Evolutionary conservation across 1,284 basidiomycete genomes (phyloP).

Genomic region (Albatrellus sp.): DNA sequence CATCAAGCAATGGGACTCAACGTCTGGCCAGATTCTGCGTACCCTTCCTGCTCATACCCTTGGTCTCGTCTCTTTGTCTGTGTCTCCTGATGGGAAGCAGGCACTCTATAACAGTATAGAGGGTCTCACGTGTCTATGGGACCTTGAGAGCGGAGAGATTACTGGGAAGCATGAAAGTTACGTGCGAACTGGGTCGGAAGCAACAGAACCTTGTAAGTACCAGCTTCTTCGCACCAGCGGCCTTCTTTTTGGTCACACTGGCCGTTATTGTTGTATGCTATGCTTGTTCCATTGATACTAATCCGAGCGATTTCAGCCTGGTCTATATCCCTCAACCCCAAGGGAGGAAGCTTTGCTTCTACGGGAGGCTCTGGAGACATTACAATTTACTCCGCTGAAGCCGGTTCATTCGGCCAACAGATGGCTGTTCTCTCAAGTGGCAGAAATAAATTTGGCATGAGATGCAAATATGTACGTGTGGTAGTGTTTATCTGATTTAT

Average conservation of each 20-base stretch:
- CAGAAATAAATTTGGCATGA: conserved; percentile 74
- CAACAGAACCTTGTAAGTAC: conserved; percentile 60
- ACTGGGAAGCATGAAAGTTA: conserved; percentile 64
- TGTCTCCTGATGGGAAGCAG: conserved; percentile 44
- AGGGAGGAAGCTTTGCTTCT: conserved; percentile 61
- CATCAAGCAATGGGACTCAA: conserved; percentile 57
- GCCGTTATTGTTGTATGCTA: neutral
- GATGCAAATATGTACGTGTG: conserved; percentile 58
- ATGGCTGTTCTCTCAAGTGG: conserved; percentile 49
- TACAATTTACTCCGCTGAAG: conserved; percentile 48
- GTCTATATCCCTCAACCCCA: conserved; percentile 71
- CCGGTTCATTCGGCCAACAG: conserved; percentile 49
- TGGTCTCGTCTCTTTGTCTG: conserved; percentile 61
- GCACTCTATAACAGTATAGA: conserved; percentile 74
- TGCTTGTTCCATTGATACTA: neutral
- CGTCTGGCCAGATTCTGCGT: conserved; percentile 51
- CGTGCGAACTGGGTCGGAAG: conserved; percentile 34
- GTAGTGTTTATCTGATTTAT: conserved; percentile 1
- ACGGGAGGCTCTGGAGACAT: conserved; percentile 69
- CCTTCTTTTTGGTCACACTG: neutral
- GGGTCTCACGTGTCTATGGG: conserved; percentile 64
- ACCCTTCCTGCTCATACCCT: conserved; percentile 61
- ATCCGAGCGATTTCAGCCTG: conserved; percentile 39
- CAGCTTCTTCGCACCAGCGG: conserved; percentile 3
- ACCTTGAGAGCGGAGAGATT: conserved; percentile 46